These are phyloP conservation scores for Aspergillus bombycis DNA, from an alignment of 2,329 filamentous ascomycete species.

Conservation along the genomic window DNA sequence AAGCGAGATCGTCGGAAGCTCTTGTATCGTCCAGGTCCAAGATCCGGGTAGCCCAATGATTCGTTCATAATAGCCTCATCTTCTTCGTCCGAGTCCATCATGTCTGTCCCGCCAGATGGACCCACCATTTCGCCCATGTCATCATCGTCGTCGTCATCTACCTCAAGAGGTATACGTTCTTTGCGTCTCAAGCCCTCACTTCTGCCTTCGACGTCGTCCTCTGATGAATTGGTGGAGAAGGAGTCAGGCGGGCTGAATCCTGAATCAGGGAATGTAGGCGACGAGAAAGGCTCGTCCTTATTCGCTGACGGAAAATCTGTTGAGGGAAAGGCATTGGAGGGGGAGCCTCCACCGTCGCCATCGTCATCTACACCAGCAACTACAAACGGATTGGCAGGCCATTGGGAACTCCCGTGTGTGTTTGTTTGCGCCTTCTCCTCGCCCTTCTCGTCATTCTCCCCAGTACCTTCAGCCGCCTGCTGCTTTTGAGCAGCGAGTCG, in stretches of 20 bases:
- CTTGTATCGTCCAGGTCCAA: constrained; percentile 48
- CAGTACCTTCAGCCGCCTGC: constrained; percentile 53
- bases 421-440: constrained; percentile 21
- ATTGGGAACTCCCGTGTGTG: constrained; percentile 27
- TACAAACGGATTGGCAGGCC: constrained; percentile 42
- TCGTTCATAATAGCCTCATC: constrained; percentile 62
- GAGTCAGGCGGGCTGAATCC: constrained; percentile 44
- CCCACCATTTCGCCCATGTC: constrained; percentile 54
- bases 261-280: constrained; percentile 41
- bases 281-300: constrained; percentile 32
- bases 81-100: constrained; percentile 55
- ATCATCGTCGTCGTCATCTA: constrained; percentile 57
- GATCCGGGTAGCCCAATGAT: constrained; percentile 70
- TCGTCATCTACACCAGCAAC: constrained; percentile 43
- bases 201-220: constrained; percentile 43
- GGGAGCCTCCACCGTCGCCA: constrained; percentile 25
- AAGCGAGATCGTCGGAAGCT: constrained; percentile 46
- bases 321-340: constrained; percentile 32
- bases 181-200: constrained; percentile 43
- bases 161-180: constrained; percentile 59
- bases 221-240: constrained; percentile 46
- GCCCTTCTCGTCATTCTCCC: constrained; percentile 30
- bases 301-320: constrained; percentile 34
- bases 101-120: constrained; percentile 47
- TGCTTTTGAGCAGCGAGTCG: constrained; percentile 77